phyloP scores from a whole-genome alignment of 768 basidiomycete genomes.

The Kwoniella sp. region DNA sequence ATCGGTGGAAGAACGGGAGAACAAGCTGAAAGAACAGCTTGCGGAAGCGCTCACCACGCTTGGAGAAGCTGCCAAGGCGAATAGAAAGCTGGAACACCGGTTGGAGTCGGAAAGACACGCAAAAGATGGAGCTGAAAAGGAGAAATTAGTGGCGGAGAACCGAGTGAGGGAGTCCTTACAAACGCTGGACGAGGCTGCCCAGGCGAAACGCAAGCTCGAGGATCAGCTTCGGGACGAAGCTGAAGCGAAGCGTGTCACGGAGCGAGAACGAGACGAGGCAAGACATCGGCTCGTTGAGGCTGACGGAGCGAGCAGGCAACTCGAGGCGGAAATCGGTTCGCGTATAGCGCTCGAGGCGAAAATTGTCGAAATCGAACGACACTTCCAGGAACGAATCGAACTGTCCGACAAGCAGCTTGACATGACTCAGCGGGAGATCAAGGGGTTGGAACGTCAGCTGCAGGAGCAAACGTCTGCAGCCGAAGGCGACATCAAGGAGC shows the following conservation, averaged over 20 bases:
- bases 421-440: neutral
- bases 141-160: neutral
- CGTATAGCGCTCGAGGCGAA: slow-evolving; percentile 12
- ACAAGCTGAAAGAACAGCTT: slow-evolving; percentile 2
- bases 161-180: slow-evolving; percentile 3
- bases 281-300: neutral
- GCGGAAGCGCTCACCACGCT: slow-evolving; percentile 5
- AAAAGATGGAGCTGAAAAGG: neutral
- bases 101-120: slow-evolving; percentile 13
- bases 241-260: neutral
- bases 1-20: slow-evolving; percentile 1
- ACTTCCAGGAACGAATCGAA: neutral
- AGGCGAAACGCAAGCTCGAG: slow-evolving; percentile 13
- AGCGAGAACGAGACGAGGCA: slow-evolving; percentile 16
- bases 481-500: neutral
- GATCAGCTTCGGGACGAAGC: slow-evolving; percentile 3
- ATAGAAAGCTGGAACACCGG: neutral
- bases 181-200: slow-evolving; percentile 22
- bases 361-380: neutral
- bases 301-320: slow-evolving; percentile 12
- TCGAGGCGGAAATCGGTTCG: slow-evolving; percentile 7
- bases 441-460: neutral
- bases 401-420: neutral
- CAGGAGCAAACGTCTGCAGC: neutral
- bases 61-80: neutral